Evolutionary conservation across 2,329 filamentous ascomycete genomes (phyloP).

Genomic region (Paraphaeosphaeria sporulosa): DNA sequence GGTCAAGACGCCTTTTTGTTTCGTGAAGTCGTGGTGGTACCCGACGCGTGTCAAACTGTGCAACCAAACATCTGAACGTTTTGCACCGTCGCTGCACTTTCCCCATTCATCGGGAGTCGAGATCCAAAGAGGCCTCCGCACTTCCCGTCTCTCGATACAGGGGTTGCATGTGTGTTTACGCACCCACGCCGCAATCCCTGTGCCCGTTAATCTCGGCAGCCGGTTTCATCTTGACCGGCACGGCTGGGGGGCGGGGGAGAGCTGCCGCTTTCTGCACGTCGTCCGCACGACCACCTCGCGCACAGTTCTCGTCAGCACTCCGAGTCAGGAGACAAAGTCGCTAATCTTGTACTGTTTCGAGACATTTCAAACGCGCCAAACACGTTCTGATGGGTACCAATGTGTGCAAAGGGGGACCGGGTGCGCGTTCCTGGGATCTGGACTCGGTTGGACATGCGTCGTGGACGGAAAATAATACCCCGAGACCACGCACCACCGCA

Average conservation of each 20-base stretch:
- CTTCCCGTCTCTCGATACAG: not conserved
- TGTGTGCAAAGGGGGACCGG: not conserved
- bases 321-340: not conserved
- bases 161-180: too few species aligned
- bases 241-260: not conserved
- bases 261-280: not conserved
- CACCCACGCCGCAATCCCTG: not conserved
- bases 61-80: not conserved
- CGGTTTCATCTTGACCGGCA: conserved; percentile 4
- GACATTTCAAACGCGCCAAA: not conserved
- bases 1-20: not conserved
- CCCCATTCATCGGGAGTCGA: not conserved
- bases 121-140: not conserved
- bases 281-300: not conserved
- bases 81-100: not conserved
- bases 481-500: not conserved
- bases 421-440: not conserved
- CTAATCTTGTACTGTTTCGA: not conserved
- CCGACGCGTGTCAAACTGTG: not conserved
- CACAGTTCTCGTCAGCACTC: not conserved
- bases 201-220: not conserved
- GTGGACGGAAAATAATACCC: not conserved
- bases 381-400: not conserved
- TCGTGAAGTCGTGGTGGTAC: not conserved
- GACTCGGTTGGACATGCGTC: not conserved